Conservation (phyloP, 2,329 filamentous ascomycete species). For the Neophaeococcomyces aloes region DNA sequence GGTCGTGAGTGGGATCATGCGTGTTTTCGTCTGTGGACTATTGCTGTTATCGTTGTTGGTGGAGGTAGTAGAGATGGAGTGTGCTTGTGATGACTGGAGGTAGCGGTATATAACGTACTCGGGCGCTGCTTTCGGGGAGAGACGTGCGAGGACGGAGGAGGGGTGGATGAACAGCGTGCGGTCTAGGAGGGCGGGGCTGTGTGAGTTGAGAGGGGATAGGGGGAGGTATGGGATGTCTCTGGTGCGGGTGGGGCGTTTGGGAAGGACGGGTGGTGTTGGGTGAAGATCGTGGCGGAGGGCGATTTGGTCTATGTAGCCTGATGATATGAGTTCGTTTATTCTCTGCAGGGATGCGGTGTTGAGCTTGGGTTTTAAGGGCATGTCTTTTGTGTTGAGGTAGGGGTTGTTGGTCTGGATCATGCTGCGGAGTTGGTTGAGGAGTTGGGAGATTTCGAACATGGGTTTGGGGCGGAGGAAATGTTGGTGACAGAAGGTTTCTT, state of each 20-base stretch:
- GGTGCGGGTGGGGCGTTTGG: constrained; percentile 65
- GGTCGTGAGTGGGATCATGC: constrained; percentile 81
- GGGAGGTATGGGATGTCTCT: constrained; percentile 89
- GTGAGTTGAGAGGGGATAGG: constrained; percentile 49
- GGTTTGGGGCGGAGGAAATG: constrained; percentile 84
- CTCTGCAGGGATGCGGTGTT: constrained; percentile 61
- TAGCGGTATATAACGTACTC: constrained; percentile 80
- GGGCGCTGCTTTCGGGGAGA: constrained; percentile 63
- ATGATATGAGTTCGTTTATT: constrained; percentile 81
- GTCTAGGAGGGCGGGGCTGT: constrained; percentile 39
- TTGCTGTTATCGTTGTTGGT: constrained; percentile 36
- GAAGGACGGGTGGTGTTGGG: constrained; percentile 56
- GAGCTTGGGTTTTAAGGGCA: constrained; percentile 45
- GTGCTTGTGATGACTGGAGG: constrained; percentile 58
- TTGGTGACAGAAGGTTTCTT: constrained; percentile 63
- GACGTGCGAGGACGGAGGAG: constrained; percentile 63
- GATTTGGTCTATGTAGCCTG: constrained; percentile 88
- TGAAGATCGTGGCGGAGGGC: constrained; percentile 85
- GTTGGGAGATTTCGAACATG: constrained; percentile 72
- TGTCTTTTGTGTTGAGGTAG: constrained; percentile 51
- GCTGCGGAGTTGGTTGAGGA: constrained; percentile 71
- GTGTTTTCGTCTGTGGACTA: constrained; percentile 59
- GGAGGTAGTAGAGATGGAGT: constrained; percentile 32
- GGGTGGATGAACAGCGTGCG: constrained; percentile 80
- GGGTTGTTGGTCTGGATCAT: constrained; percentile 60